Evolutionary conservation across 768 basidiomycete genomes (phyloP).

Genomic region (Calocera cornea): DNA sequence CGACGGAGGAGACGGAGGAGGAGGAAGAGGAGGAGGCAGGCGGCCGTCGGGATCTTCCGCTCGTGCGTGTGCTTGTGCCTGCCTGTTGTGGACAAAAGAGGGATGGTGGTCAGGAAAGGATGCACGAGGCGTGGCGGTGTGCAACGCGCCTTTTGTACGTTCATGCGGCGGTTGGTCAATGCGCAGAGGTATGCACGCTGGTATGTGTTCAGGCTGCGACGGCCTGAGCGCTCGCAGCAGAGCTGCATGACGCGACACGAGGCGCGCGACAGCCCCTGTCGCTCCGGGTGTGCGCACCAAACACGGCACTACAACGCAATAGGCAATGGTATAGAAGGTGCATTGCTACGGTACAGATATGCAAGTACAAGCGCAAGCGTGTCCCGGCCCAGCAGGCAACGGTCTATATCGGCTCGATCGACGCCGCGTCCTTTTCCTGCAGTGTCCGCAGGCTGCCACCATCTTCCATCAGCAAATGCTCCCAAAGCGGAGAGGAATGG

Average conservation of each 20-base stretch:
- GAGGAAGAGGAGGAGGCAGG: too few species aligned
- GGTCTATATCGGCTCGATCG: not conserved
- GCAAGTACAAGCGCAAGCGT: not conserved
- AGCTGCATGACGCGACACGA: not conserved
- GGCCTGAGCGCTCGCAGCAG: not conserved
- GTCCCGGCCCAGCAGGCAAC: not conserved
- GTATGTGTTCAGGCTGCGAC: too few species aligned
- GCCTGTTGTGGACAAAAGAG: not conserved
- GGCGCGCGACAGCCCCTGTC: not conserved
- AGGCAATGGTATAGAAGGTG: constrained; percentile 2
- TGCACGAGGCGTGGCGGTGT: not conserved
- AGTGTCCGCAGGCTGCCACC: not conserved
- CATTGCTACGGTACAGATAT: constrained; percentile 4
- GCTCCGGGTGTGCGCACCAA: too few species aligned
- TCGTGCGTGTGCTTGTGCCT: too few species aligned
- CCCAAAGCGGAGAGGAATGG: not conserved
- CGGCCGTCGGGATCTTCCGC: too few species aligned
- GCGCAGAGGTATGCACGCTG: too few species aligned
- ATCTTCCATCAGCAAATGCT: not conserved
- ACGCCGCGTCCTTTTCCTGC: constrained; percentile 1
- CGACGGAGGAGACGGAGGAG: not conserved
- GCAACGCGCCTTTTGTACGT: not conserved
- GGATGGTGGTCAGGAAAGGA: not conserved
- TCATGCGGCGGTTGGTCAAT: too few species aligned
- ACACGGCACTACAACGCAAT: too few species aligned